Percentiles rank a stretch among this genome's conserved stretches.
These are phyloP conservation scores for Antitrichia curtipendula DNA, from an alignment of 225 moss, liverwort and hornwort species.

Conservation along the genomic window DNA sequence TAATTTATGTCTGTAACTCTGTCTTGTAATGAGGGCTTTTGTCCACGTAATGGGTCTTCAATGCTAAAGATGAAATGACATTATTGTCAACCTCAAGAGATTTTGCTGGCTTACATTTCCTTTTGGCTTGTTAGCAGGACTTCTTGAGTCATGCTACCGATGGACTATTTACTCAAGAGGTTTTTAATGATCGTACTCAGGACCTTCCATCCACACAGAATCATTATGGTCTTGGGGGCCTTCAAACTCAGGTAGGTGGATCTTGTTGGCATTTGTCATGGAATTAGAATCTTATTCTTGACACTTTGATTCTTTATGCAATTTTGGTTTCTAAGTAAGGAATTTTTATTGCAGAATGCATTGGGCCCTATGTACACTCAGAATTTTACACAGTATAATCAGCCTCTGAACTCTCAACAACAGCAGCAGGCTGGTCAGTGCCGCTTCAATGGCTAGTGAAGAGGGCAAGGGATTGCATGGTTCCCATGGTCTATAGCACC, in stretches of 20 bases:
- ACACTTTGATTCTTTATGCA: background rate
- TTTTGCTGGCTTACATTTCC: background rate
- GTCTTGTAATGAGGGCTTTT: background rate
- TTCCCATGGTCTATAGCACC: conserved; percentile 31
- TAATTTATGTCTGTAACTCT: background rate
- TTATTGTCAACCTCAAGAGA: too few relatives aligned
- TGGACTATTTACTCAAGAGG: conserved; percentile 88
- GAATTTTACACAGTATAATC: conserved; percentile 83
- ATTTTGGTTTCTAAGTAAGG: background rate
- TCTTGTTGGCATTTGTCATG: background rate
- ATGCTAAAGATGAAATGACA: background rate
- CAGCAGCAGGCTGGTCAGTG: conserved; percentile 73
- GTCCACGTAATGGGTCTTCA: background rate
- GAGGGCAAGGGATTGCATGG: conserved; percentile 13
- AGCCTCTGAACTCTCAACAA: conserved; percentile 48
- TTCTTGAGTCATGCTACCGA: conserved; percentile 84
- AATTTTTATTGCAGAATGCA: conserved; percentile 42
- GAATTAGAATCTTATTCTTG: background rate
- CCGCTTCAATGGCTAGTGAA: conserved; percentile 79
- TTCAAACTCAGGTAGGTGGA: conserved; percentile 71
- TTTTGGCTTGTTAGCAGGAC: conserved; percentile 33
- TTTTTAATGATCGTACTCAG: conserved; percentile 72
- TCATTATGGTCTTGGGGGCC: conserved; percentile 79
- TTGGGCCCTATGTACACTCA: conserved; percentile 84
- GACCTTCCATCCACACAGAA: conserved; percentile 81